Evolutionary conservation across 2,329 filamentous ascomycete genomes (phyloP).

Genomic region (Curvularia sp.): DNA sequence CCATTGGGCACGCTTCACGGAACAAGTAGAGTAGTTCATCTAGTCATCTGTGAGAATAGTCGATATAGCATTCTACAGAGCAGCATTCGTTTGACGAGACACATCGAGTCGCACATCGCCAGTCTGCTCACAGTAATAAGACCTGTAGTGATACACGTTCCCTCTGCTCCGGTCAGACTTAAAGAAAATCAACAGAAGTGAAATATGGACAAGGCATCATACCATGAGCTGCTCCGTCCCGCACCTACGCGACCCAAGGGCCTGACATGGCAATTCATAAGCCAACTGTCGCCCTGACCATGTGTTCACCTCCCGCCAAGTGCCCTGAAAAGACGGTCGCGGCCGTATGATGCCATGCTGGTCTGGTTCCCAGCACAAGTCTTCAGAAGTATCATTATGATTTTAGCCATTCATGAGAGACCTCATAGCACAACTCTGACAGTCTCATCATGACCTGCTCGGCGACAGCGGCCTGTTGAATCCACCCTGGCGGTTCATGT

Average conservation of each 20-base stretch:
- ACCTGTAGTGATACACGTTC: neutral
- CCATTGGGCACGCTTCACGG: neutral
- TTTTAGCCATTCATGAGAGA: neutral
- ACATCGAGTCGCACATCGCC: neutral
- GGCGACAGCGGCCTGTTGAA: conserved; percentile 79
- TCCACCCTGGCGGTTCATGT: conserved; percentile 86
- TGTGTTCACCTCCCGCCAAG: too few relatives aligned
- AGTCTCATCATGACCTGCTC: conserved; percentile 21
- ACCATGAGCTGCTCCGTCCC: conserved; percentile 9
- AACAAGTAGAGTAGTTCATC: neutral
- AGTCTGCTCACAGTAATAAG: neutral
- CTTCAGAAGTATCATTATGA: neutral
- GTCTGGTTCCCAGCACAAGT: neutral
- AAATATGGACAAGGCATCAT: conserved; percentile 5
- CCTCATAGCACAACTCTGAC: neutral
- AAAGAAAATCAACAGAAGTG: neutral
- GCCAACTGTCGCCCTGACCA: neutral
- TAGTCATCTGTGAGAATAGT: neutral
- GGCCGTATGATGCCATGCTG: neutral
- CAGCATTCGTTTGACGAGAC: neutral
- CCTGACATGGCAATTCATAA: neutral
- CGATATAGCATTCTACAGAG: conserved; percentile 2
- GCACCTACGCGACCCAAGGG: neutral
- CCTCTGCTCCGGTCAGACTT: conserved; percentile 19
- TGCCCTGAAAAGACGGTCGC: neutral